Evolutionary conservation across 163 green algal species (phyloP).

Genomic region (Prototheca wickerhamii): DNA sequence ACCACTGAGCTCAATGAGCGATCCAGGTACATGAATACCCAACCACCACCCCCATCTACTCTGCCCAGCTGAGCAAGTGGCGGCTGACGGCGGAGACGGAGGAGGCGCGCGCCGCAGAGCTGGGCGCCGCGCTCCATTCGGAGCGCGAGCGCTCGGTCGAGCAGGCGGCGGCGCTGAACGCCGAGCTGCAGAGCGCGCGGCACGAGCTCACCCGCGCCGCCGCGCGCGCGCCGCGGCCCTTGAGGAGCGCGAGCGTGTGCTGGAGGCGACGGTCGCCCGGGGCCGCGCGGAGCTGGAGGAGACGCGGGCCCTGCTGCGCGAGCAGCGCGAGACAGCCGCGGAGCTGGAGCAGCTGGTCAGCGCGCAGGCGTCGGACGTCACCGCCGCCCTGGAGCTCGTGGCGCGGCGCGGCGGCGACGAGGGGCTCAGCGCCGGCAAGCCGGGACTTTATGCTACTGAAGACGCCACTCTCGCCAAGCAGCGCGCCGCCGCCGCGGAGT

Average conservation of each 20-base stretch:
- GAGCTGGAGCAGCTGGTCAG: constrained; percentile 16
- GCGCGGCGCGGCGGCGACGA: not conserved
- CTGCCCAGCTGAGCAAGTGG: not conserved
- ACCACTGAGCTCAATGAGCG: too few species aligned
- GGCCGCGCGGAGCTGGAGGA: constrained; percentile 1
- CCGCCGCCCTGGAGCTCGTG: constrained; percentile 19
- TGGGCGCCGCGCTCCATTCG: constrained; percentile 10
- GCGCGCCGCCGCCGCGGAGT: too few species aligned
- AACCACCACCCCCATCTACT: not conserved
- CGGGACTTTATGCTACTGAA: not conserved
- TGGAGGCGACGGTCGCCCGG: not conserved
- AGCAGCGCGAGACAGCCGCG: constrained; percentile 13
- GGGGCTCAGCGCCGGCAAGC: too few species aligned
- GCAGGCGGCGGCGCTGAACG: not conserved
- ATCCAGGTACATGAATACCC: too few species aligned
- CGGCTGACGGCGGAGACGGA: not conserved
- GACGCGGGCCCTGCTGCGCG: not conserved
- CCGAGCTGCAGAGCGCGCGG: constrained; percentile 7
- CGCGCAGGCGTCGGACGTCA: constrained; percentile 22
- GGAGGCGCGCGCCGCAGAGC: constrained; percentile 2
- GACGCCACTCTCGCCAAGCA: too few species aligned
- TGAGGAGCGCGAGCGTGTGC: not conserved
- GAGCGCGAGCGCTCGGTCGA: constrained; percentile 4
- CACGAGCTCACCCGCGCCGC: not conserved
- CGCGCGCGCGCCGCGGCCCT: not conserved